Evolutionary conservation across 2,329 filamentous ascomycete species (phyloP).

Genomic region (Epicoccum sorghinum): DNA sequence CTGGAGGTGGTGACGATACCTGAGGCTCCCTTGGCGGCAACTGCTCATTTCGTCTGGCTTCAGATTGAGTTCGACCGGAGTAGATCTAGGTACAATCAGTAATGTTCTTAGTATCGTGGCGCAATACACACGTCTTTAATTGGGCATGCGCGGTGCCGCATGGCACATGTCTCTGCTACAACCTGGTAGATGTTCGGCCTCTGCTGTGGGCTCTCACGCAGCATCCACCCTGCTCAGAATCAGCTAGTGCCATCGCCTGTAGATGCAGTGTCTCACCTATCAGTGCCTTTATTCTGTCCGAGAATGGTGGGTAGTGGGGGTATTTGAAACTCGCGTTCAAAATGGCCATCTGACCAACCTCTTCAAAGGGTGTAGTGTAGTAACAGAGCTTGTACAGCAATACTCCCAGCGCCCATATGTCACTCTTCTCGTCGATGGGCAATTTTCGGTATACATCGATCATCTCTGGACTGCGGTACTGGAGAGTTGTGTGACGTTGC

Average conservation of each 20-base stretch:
- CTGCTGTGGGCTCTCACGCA: conserved; percentile 78
- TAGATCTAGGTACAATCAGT: conserved; percentile 54
- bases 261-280: conserved; percentile 68
- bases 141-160: conserved; percentile 85
- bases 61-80: conserved; percentile 64
- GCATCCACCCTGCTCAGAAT: conserved; percentile 74
- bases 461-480: conserved; percentile 98
- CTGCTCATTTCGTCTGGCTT: conserved; percentile 65
- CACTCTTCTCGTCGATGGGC: conserved; percentile 97
- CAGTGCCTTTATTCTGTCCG: conserved; percentile 83
- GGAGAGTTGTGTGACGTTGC: conserved; percentile 94
- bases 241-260: conserved; percentile 12
- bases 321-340: conserved; percentile 94
- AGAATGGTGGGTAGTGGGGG: conserved; percentile 86
- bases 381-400: conserved; percentile 98
- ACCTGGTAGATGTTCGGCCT: conserved; percentile 96
- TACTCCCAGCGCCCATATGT: conserved; percentile 97
- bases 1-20: conserved; percentile 58
- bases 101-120: neutral
- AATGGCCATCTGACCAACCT: conserved; percentile 96
- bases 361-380: conserved; percentile 98
- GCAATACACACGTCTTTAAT: conserved; percentile 75
- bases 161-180: conserved; percentile 80
- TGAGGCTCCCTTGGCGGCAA: conserved; percentile 63
- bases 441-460: conserved; percentile 96